These are phyloP conservation scores for Microbotryum intermedium DNA, from an alignment of 1,284 basidiomycete genomes.

Conservation along the genomic window DNA sequence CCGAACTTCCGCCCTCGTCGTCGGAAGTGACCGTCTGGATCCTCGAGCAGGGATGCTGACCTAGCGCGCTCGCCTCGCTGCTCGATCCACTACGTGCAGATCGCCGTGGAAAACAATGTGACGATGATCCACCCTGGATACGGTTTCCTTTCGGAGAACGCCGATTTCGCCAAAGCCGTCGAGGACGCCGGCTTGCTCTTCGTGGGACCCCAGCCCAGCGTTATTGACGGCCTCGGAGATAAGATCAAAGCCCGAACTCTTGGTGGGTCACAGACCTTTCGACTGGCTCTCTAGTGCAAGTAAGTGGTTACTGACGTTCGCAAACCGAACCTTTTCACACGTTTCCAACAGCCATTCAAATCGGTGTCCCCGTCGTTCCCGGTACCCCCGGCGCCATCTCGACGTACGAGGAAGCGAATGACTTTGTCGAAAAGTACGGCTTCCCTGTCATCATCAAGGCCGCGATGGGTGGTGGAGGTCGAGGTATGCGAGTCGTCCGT, in stretches of 20 bases:
- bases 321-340: too few relatives aligned
- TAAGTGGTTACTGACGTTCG: too few relatives aligned
- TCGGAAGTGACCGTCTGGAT: too few relatives aligned
- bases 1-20: not conserved
- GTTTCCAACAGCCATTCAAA: conserved; percentile 57
- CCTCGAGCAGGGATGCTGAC: not conserved
- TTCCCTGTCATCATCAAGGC: conserved; percentile 63
- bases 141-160: conserved; percentile 97
- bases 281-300: too few relatives aligned
- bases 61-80: not conserved
- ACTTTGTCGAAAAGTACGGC: conserved; percentile 88
- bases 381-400: conserved; percentile 92
- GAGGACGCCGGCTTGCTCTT: conserved; percentile 96
- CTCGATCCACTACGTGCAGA: conserved; percentile 40
- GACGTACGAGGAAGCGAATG: conserved; percentile 68
- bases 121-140: conserved; percentile 99
- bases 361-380: conserved; percentile 90
- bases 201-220: conserved; percentile 90
- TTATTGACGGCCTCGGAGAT: conserved; percentile 95
- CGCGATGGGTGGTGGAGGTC: conserved; percentile 88
- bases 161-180: conserved; percentile 88
- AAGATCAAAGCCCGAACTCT: conserved; percentile 75
- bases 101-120: conserved; percentile 86
- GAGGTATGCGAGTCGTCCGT: conserved; percentile 96
- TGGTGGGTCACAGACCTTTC: too few relatives aligned